A percentile compares a stretch with the other conserved stretches of the same genome.
These are phyloP conservation scores for Ehretia macrophylla DNA, from an alignment of 257 asterid species.

Conservation along the genomic window DNA sequence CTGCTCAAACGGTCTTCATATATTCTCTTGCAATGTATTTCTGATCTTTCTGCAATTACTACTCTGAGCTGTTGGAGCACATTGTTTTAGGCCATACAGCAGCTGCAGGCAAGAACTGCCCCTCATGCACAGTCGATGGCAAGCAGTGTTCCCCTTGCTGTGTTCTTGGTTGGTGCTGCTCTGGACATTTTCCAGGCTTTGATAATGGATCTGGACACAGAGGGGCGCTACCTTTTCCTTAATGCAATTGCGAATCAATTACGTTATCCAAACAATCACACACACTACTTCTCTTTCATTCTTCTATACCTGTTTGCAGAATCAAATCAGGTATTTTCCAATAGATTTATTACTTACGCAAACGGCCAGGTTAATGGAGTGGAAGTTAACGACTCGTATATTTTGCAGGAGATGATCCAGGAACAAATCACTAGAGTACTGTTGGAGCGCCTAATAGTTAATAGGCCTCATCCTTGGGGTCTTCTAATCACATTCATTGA, in stretches of 20 bases:
- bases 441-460: slow-evolving; percentile 76
- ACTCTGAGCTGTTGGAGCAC: slow-evolving; percentile 1
- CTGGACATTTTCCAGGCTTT: slow-evolving; percentile 79
- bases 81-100: slow-evolving; percentile 72
- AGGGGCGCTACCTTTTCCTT: slow-evolving; percentile 93
- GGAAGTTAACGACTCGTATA: neutral
- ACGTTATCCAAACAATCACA: slow-evolving; percentile 96
- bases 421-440: slow-evolving; percentile 94
- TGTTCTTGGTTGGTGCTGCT: slow-evolving; percentile 76
- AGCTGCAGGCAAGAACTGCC: slow-evolving; percentile 65
- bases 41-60: neutral
- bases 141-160: slow-evolving; percentile 42
- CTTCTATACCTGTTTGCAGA: slow-evolving; percentile 81
- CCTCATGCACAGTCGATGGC: slow-evolving; percentile 70
- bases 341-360: neutral
- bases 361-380: too few relatives aligned
- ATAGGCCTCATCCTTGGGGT: slow-evolving; percentile 99
- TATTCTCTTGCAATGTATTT: neutral
- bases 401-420: slow-evolving; percentile 79
- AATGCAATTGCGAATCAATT: slow-evolving; percentile 93
- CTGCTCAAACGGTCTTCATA: too few relatives aligned
- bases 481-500: slow-evolving; percentile 76
- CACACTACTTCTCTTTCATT: slow-evolving; percentile 88
- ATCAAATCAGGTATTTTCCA: slow-evolving; percentile 57
- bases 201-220: slow-evolving; percentile 81